These are phyloP conservation scores for Cladosporium sp. DNA, from an alignment of 2,329 filamentous ascomycete species.

Conservation along the genomic window DNA sequence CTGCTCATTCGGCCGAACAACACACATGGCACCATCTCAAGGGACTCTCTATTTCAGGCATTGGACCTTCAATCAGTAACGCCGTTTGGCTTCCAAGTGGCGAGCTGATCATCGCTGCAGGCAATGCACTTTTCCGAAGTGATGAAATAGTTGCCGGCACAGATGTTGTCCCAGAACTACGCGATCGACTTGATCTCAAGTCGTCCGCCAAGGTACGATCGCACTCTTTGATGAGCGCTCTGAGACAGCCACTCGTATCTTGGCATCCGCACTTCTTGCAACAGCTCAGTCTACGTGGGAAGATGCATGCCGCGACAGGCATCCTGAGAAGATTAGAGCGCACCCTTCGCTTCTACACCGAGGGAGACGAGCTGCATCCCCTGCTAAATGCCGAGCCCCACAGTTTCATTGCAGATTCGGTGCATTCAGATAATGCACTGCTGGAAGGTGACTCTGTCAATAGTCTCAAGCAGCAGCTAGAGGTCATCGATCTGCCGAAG, in stretches of 20 bases:
- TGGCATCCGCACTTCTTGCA: constrained; percentile 91
- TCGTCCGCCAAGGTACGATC: neutral
- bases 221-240: constrained; percentile 23
- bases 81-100: constrained; percentile 72
- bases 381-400: constrained; percentile 55
- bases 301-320: constrained; percentile 64
- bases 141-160: constrained; percentile 69
- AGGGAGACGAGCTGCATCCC: constrained; percentile 75
- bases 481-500: constrained; percentile 46
- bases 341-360: constrained; percentile 75
- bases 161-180: constrained; percentile 45
- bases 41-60: constrained; percentile 21
- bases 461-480: constrained; percentile 32
- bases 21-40: constrained; percentile 25
- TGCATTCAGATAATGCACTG: constrained; percentile 20
- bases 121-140: constrained; percentile 86
- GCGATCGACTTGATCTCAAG: constrained; percentile 7
- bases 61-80: constrained; percentile 21
- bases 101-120: constrained; percentile 79
- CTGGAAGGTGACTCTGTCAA: constrained; percentile 20
- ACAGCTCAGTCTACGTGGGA: constrained; percentile 80
- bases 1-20: constrained; percentile 6
- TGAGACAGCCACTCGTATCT: constrained; percentile 83
- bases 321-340: constrained; percentile 70
- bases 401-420: constrained; percentile 43